Percentiles rank a stretch among this genome's conserved stretches.
Evolutionary conservation across 371 early-diverging fungal genomes (phyloP).

Genomic region (Mucor plumbeus): DNA sequence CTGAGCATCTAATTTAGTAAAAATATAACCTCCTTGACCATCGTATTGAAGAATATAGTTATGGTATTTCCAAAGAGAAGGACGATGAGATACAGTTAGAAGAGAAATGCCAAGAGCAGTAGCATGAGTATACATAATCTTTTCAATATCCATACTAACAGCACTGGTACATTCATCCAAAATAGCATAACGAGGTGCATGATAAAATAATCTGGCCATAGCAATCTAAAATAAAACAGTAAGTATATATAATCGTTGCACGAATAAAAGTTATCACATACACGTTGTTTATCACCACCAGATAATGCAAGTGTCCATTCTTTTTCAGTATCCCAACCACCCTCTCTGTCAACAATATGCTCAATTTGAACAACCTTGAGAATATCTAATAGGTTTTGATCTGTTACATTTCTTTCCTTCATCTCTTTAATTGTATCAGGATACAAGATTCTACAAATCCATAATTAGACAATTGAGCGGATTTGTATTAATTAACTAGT

Average conservation of each 20-base stretch:
- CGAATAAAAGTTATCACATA: conserved; percentile 28
- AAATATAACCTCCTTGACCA: conserved; percentile 88
- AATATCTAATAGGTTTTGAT: conserved; percentile 71
- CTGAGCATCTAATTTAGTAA: conserved; percentile 87
- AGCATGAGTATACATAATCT: conserved; percentile 90
- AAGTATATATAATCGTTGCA: no score
- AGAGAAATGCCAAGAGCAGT: conserved; percentile 84
- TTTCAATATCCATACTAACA: conserved; percentile 90
- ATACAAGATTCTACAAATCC: conserved; percentile 70
- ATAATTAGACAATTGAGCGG: no score
- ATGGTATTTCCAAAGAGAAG: conserved; percentile 89
- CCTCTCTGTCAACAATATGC: conserved; percentile 84
- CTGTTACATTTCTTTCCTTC: conserved; percentile 64
- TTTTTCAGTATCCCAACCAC: conserved; percentile 87
- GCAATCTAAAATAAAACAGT: conserved; percentile 56
- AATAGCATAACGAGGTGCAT: conserved; percentile 89
- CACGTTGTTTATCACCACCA: conserved; percentile 88
- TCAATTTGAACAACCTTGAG: conserved; percentile 79
- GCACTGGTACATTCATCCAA: conserved; percentile 92
- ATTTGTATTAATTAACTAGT: no score
- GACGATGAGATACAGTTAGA: conserved; percentile 89
- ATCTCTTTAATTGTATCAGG: conserved; percentile 79
- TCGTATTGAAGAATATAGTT: conserved; percentile 85
- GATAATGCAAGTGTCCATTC: conserved; percentile 87
- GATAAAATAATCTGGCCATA: conserved; percentile 92